Evolutionary conservation across 441 rosid genomes (phyloP), one percentile per base, ranked within the genome.

Genomic region (Syzygium malaccense): DNA sequence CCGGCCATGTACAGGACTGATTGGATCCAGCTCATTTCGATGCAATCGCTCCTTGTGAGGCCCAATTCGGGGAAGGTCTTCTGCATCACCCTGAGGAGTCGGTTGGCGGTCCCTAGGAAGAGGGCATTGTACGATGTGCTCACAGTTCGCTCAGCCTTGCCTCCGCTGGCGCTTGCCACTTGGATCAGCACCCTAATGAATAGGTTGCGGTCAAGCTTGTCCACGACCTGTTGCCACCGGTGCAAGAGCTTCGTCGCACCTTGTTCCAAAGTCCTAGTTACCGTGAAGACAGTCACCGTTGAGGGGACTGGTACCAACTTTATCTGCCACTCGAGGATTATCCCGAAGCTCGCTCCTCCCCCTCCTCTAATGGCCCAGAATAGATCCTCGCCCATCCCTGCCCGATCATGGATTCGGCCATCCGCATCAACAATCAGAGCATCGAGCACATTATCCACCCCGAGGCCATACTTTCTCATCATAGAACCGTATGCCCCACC

Each of bases 361-460:
- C 97, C 97, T 19, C 98, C 98, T 87, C 98, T 89, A 45, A 95
- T 94, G 1, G 97, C 96, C 98, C 98, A 95, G 56, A 95, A 96
- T 23, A 92, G 75, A 66, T 95, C 98, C 87, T 96, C 96, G 6
- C 98, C 98, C 98, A 96, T 95, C 41, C 92, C 91, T 58, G 87
- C 91, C 14, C 98, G 89, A 79, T 94, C 93, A 14, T 92, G 95
- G 55, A 95, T 88, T 79, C 91, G 91, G 14, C 98, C 97, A 14
- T 91, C 85, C 49, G 88, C 95, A 68, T 94, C 96, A 3, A 95
- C 71, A 13, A 95, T 92, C 25, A 93, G 92, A 64, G 96, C 96
- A 83, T 96, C 97, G 18, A 95, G 85, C 11, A 92, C 94, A 89
- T 96, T 96, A 71, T 95, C 98, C 3, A 93, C 95, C 1, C 93